Evolutionary conservation across 2,329 filamentous ascomycete genomes (phyloP).

Genomic region (Colletotrichum truncatum): DNA sequence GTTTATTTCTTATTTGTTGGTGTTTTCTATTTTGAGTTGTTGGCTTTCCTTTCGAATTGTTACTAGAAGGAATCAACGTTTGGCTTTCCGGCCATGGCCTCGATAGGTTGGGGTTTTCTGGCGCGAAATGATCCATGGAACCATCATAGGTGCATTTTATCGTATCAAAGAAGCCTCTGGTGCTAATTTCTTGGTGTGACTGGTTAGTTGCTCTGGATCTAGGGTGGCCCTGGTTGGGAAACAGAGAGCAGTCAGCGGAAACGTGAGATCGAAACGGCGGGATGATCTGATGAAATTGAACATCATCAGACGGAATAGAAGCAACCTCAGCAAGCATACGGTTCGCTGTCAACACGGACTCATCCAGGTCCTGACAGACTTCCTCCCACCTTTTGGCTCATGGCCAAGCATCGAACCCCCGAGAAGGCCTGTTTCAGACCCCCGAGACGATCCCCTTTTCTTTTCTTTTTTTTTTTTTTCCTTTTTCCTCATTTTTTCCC

Average conservation of each 20-base stretch:
- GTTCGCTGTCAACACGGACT: background rate
- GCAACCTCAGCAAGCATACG: background rate
- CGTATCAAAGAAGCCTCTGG: too few relatives aligned
- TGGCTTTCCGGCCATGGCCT: too few relatives aligned
- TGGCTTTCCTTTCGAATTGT: too few relatives aligned
- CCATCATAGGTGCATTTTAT: too few relatives aligned
- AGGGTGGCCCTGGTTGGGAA: background rate
- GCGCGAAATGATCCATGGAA: too few relatives aligned
- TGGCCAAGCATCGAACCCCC: slow-evolving; percentile 21
- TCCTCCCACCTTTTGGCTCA: slow-evolving; percentile 10
- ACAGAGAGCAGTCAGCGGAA: background rate
- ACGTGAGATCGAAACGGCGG: slow-evolving; percentile 25
- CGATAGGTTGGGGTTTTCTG: too few relatives aligned
- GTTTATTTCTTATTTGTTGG: background rate
- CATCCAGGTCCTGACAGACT: background rate
- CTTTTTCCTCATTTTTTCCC: background rate
- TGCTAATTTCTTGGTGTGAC: background rate
- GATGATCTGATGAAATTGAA: slow-evolving; percentile 21
- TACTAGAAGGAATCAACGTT: too few relatives aligned
- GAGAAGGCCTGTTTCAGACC: slow-evolving; percentile 25
- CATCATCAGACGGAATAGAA: slow-evolving; percentile 12
- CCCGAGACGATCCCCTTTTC: slow-evolving; percentile 26
- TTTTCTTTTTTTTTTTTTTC: background rate
- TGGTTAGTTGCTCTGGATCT: background rate
- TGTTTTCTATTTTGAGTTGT: background rate